Percentiles rank a stretch among this genome's conserved stretches.
phyloP scores from a whole-genome alignment of 768 basidiomycete genomes.

The Stropharia rugosoannulata region DNA sequence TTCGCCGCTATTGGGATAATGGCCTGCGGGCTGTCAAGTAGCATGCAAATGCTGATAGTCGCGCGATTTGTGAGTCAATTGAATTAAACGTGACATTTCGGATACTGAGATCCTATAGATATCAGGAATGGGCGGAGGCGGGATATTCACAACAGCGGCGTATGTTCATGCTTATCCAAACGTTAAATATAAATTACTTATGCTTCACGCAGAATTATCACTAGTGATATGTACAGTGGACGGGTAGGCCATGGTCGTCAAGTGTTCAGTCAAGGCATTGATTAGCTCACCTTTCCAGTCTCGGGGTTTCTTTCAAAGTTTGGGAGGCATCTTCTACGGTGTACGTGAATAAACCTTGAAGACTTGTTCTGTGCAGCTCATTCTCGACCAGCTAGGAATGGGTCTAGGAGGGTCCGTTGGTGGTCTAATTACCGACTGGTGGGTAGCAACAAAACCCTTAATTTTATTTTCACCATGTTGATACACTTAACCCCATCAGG shows the following conservation, averaged over 20 bases:
- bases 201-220: constrained; percentile 51
- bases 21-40: constrained; percentile 64
- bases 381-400: constrained; percentile 54
- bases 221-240: constrained; percentile 79
- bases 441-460: neutral
- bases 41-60: constrained; percentile 69
- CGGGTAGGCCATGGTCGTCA: constrained; percentile 44
- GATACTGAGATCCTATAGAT: constrained; percentile 38
- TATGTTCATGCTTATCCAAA: constrained; percentile 30
- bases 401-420: constrained; percentile 78
- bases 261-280: neutral
- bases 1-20: constrained; percentile 63
- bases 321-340: constrained; percentile 72
- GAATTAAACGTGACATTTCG: neutral
- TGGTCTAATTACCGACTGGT: constrained; percentile 70
- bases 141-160: constrained; percentile 69
- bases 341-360: constrained; percentile 38
- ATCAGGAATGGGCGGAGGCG: constrained; percentile 79
- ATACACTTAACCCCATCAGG: constrained; percentile 33
- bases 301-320: constrained; percentile 71
- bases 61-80: constrained; percentile 65
- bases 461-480: neutral
- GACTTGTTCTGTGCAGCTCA: neutral
- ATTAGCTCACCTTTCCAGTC: constrained; percentile 36
- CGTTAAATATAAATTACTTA: neutral